These are phyloP conservation scores for Medicago lupulina DNA, from an alignment of 306 rosid genomes.

Conservation along the genomic window DNA sequence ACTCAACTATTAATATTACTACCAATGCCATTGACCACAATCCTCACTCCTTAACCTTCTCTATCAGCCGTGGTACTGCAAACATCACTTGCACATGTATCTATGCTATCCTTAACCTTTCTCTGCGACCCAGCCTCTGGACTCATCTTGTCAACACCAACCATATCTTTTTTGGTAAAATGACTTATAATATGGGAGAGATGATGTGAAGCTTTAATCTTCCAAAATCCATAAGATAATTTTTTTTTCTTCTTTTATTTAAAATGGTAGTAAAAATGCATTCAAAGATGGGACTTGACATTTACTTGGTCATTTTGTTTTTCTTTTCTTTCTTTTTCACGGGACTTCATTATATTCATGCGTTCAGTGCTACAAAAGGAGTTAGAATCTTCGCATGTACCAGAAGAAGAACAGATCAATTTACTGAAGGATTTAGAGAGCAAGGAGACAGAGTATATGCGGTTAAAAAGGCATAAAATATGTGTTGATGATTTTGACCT, in stretches of 20 bases:
- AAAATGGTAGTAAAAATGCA: neutral
- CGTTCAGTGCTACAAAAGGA: slow-evolving; percentile 74
- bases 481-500: slow-evolving; percentile 92
- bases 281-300: slow-evolving; percentile 9
- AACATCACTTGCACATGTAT: too few species aligned
- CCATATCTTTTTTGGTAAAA: too few species aligned
- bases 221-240: too few species aligned
- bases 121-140: too few species aligned
- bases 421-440: slow-evolving; percentile 84
- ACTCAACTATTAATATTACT: too few species aligned
- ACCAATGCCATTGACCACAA: too few species aligned
- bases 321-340: too few species aligned
- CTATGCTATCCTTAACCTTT: too few species aligned
- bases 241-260: slow-evolving; percentile 3
- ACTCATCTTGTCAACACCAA: too few species aligned
- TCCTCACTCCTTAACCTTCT: too few species aligned
- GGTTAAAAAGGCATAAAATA: slow-evolving; percentile 86
- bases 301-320: neutral
- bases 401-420: slow-evolving; percentile 85
- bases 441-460: slow-evolving; percentile 80
- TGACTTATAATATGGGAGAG: too few species aligned
- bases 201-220: slow-evolving; percentile 17
- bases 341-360: slow-evolving; percentile 53
- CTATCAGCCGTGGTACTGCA: too few species aligned
- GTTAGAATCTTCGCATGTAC: slow-evolving; percentile 72